Base-by-base conservation (phyloP, 805 yeast genomes). In the Alloascoidea hylecoeti region DNA sequence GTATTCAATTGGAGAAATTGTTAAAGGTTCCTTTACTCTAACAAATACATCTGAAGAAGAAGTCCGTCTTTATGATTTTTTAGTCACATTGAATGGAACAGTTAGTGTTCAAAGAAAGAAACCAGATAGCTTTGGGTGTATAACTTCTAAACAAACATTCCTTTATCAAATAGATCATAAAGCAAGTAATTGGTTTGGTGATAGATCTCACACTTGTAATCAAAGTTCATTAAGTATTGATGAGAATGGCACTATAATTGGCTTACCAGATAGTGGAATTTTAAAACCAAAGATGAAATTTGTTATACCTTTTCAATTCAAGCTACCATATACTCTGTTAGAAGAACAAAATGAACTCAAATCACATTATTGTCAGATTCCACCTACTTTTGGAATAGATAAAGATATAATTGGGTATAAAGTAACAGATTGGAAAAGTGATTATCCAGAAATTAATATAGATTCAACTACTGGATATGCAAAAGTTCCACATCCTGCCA, bases 221-320 rank as follows among this genome's bases (percentile, higher is more conserved):
- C 9, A 23, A 9, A 23, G n/a, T 9, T n/a, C 30, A 23, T 23
- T 23, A 23, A n/a, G 13, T n/a, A n/a, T 23, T 9, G 30, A 23
- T n/a, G 30, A 23, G 30, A 9, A 23, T 9, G 30, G 30, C 13
- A n/a, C 9, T n/a, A 9, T 23, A 9, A 23, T 23, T 23, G 30
- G 30, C n/a, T n/a, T 23, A 9, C 30, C 30, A 9, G 13, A 23
- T 9, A 23, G n/a, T n/a, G 30, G 30, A 9, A n/a, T 23, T 9
- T n/a, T 23, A n/a, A 23, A n/a, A 23, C 30, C 30, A 23, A 9
- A 23, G 30, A 23, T 23, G 30, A 23, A 23, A n/a, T 23, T 23
- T n/a, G n/a, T 9, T 9, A 23, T 23, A 9, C 30, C 30, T 9
- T 23, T 23, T n/a, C 30, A n/a, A 9, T 23, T 23, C n/a, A 23